phyloP scores from a whole-genome alignment of 2,329 filamentous ascomycete species.

The Microdochium trichocladiopsis region DNA sequence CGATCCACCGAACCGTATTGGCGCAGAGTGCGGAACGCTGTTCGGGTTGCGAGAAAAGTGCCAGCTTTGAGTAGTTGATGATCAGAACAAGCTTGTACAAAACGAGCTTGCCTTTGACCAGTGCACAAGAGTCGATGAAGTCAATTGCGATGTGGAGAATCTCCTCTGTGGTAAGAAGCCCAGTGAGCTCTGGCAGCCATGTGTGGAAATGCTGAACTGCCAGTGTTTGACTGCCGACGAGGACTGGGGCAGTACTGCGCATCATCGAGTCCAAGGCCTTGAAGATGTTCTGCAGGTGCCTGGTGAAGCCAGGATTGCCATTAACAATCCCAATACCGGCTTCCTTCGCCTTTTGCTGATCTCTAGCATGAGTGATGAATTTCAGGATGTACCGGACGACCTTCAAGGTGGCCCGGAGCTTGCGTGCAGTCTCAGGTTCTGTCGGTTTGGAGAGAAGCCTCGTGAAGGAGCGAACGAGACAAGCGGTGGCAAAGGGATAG shows the following conservation, averaged over 20 bases:
- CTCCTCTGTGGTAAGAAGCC: conserved; percentile 71
- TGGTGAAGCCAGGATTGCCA: conserved; percentile 65
- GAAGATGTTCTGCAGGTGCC: conserved; percentile 81
- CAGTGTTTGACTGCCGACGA: conserved; percentile 91
- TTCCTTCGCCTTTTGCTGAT: conserved; percentile 83
- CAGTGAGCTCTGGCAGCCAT: conserved; percentile 87
- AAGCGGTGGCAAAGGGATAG: conserved; percentile 86
- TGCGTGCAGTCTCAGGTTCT: conserved; percentile 75
- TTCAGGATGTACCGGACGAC: conserved; percentile 89
- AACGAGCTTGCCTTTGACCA: conserved; percentile 84
- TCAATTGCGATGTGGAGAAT: conserved; percentile 87
- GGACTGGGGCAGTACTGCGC: conserved; percentile 74
- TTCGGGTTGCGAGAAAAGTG: conserved; percentile 73
- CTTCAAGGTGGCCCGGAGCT: conserved; percentile 86
- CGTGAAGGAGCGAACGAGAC: conserved; percentile 79
- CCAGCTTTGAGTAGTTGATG: conserved; percentile 79
- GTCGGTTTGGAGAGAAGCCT: conserved; percentile 76
- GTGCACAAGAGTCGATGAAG: conserved; percentile 84
- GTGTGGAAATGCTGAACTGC: conserved; percentile 95
- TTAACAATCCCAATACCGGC: conserved; percentile 78
- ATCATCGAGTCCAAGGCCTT: conserved; percentile 85
- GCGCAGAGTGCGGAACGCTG: conserved; percentile 67
- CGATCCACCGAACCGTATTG: conserved; percentile 85
- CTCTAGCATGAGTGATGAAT: conserved; percentile 85
- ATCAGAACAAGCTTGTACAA: conserved; percentile 90